phyloP scores from a whole-genome alignment of 2,329 filamentous ascomycete species.

The Beauveria sp. region DNA sequence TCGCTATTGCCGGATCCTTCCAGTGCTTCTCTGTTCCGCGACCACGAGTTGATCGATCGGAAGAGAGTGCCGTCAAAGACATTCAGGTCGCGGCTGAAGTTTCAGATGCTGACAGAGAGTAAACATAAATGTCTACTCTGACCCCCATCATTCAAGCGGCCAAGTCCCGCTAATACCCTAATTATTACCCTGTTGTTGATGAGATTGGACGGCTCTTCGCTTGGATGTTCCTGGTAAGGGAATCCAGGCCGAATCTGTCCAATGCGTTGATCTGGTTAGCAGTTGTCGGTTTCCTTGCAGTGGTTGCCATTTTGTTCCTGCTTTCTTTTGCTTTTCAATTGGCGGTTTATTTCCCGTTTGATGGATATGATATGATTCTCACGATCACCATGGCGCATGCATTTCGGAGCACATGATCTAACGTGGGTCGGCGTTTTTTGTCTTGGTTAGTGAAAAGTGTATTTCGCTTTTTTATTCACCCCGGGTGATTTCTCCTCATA shows the following conservation, averaged over 20 bases:
- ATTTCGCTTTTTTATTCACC: conserved; percentile 5
- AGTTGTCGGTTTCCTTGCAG: background rate
- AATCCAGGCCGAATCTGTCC: background rate
- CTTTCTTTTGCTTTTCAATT: background rate
- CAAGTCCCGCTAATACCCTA: background rate
- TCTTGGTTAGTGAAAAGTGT: conserved; percentile 2
- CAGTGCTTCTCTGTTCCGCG: conserved; percentile 51
- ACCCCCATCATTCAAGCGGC: background rate
- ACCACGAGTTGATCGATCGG: conserved; percentile 19
- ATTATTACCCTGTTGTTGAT: conserved; percentile 1
- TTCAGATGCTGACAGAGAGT: conserved; percentile 13
- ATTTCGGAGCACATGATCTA: conserved; percentile 10
- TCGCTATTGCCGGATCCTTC: conserved; percentile 48
- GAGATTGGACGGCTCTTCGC: conserved; percentile 7
- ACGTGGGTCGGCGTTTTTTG: conserved; percentile 8
- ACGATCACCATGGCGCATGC: conserved; percentile 10
- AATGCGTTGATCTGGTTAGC: conserved; percentile 6
- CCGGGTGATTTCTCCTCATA: conserved; percentile 8
- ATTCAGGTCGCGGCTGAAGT: conserved; percentile 23
- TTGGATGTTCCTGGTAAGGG: conserved; percentile 10
- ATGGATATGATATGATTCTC: background rate
- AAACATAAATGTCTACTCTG: background rate
- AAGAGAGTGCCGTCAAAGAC: conserved; percentile 21
- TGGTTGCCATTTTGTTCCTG: background rate
- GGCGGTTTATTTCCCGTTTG: background rate